Base-by-base conservation (phyloP, 2,329 filamentous ascomycete genomes). In the Talaromyces verruculosus region DNA sequence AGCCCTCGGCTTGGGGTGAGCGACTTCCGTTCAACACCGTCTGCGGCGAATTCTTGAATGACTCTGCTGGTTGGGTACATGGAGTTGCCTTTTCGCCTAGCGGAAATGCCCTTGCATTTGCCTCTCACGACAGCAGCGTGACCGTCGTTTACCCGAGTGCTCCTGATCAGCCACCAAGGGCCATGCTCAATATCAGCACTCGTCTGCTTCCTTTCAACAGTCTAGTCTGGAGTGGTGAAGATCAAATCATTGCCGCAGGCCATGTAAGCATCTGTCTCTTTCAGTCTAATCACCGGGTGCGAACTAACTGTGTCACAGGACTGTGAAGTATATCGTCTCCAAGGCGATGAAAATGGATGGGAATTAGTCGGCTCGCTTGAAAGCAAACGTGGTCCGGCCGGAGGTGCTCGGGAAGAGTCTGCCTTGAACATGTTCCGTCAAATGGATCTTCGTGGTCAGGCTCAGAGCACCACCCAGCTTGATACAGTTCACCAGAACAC, bases 401-500 rank as follows among this genome's bases (percentile, higher is more conserved):
- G 86, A 49, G 77, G 84, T 64, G 81, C 79, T 1, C 86, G 90
- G 37, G 95, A 98, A 80, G 95, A 98, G 78, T 95, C 91, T 70
- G 95, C 95, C 28, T 83, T 97, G 77, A 97, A 98, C 80, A 97
- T 98, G 92, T 99, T 99, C 83, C 88, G 89, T 74, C 93, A 97
- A 83, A 98, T 99, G 95, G 95, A 99, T 79, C 85, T 99, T 70
- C 97, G 95, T 85, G 95, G 95, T 68, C 96, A 96, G 81, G 83
- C 85, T 65, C 92, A 92, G 76, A 93, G 96, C 74, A 93, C 98
- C 77, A 97, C 93, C 3, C 91, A 96, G 82, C 84, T 99, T 72
- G 95, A 92, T 82, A 98, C 95, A 11, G 88, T 95, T 57, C 95
- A 99, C 80, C 95, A 99, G 78, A 99, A 99, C 81, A 97, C 93